Percentiles rank a stretch among this genome's conserved stretches.
Evolutionary conservation across 2,329 filamentous ascomycete genomes (phyloP).

Genomic region (Exophiala viscosa): DNA sequence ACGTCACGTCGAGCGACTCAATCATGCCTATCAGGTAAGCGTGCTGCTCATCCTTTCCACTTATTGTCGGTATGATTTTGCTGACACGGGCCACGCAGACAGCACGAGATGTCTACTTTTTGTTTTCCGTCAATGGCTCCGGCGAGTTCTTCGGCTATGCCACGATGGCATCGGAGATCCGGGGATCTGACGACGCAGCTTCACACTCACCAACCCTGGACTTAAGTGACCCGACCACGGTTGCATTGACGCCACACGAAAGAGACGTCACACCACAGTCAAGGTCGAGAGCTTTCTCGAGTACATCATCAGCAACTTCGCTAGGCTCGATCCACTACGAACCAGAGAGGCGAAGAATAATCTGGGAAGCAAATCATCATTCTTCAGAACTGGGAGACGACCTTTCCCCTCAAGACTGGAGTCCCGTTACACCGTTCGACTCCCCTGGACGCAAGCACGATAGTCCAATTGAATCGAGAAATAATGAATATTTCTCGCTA

Average conservation of each 20-base stretch:
- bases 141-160: constrained; percentile 19
- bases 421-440: background rate
- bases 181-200: background rate
- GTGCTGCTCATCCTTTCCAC: background rate
- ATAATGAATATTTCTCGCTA: background rate
- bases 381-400: background rate
- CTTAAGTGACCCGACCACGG: background rate
- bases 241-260: background rate
- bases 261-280: background rate
- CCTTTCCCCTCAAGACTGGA: background rate
- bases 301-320: constrained; percentile 10
- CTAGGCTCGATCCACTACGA: constrained; percentile 17
- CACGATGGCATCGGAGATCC: constrained; percentile 17
- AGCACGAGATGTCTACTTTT: constrained; percentile 15
- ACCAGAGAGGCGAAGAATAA: constrained; percentile 14
- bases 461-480: background rate
- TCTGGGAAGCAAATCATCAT: constrained; percentile 14
- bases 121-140: constrained; percentile 22
- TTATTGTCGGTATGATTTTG: background rate
- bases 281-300: constrained; percentile 6
- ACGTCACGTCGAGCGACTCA: constrained; percentile 17
- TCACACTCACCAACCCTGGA: background rate
- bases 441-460: background rate
- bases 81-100: constrained; percentile 2
- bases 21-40: constrained; percentile 19